These are phyloP conservation scores for Obelidium mucronatum DNA, from an alignment of 192 early-diverging fungal species.

Conservation along the genomic window DNA sequence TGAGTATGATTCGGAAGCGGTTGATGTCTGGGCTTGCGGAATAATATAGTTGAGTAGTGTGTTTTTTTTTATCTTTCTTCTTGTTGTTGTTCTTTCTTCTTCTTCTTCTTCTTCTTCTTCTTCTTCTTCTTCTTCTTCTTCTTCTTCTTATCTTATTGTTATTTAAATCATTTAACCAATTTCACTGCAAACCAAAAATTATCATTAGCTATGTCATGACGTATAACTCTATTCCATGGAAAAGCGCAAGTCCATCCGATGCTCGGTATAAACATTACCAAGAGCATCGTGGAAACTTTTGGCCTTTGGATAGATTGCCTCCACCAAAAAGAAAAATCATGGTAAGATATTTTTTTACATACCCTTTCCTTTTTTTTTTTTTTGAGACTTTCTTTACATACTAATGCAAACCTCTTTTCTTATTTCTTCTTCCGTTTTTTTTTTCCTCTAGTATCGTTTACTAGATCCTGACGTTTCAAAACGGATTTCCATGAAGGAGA, in stretches of 20 bases:
- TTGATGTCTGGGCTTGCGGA: constrained; percentile 95
- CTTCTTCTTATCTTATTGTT: too few relatives aligned
- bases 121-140: too few relatives aligned
- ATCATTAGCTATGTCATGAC: constrained; percentile 71
- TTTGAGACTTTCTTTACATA: too few relatives aligned
- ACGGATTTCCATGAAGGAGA: constrained; percentile 27
- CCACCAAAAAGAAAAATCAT: constrained; percentile 74
- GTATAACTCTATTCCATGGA: constrained; percentile 67
- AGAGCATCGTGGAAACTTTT: constrained; percentile 61
- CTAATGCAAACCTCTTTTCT: background rate
- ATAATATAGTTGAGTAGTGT: constrained; percentile 91
- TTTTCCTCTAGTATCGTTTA: constrained; percentile 2
- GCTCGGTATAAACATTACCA: constrained; percentile 57
- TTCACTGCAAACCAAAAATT: constrained; percentile 49
- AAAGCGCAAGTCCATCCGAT: constrained; percentile 46
- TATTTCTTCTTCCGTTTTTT: background rate
- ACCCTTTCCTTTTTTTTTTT: background rate
- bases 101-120: too few relatives aligned
- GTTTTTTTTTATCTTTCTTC: constrained; percentile 4
- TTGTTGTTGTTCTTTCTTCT: constrained; percentile 3
- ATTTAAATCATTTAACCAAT: constrained; percentile 63
- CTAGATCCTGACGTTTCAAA: constrained; percentile 75
- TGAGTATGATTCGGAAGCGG: constrained; percentile 88
- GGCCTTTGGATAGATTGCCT: constrained; percentile 77
- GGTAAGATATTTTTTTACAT: too few relatives aligned